Conservation (phyloP, 2,329 filamentous ascomycete species). For the Emergomyces pasteurianus region DNA sequence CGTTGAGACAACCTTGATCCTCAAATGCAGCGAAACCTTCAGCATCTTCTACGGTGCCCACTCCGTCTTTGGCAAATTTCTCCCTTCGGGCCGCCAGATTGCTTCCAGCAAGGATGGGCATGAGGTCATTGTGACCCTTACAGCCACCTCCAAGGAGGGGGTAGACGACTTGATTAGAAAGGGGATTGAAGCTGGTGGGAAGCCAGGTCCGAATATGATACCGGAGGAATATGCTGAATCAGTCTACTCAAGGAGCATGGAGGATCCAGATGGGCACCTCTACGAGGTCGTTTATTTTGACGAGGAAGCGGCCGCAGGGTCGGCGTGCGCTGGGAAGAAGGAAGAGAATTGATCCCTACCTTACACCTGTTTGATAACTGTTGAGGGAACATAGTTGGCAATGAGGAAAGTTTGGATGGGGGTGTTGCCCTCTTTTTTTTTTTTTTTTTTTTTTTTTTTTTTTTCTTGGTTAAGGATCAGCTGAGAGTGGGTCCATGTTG, state of each 20-base stretch:
- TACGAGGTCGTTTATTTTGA: slow-evolving; percentile 6
- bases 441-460: too few relatives aligned
- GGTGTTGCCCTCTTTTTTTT: too few relatives aligned
- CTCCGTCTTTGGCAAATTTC: slow-evolving; percentile 2
- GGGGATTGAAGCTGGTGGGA: slow-evolving; percentile 6
- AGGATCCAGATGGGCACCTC: slow-evolving; percentile 8
- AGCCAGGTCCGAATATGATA: slow-evolving; percentile 4
- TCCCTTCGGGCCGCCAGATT: slow-evolving; percentile 2
- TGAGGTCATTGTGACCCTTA: slow-evolving; percentile 3
- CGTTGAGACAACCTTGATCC: background rate
- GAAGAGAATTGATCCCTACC: background rate
- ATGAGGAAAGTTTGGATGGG: background rate
- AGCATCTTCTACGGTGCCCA: slow-evolving; percentile 4
- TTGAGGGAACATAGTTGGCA: background rate
- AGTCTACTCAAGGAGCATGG: slow-evolving; percentile 5
- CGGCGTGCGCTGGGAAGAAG: background rate
- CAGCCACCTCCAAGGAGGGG: slow-evolving; percentile 2
- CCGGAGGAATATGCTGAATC: slow-evolving; percentile 2
- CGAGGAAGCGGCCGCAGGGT: background rate
- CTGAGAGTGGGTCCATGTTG: background rate
- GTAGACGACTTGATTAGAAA: slow-evolving; percentile 4
- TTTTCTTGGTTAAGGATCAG: background rate
- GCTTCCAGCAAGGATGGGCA: background rate
- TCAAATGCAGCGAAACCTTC: slow-evolving; percentile 2
- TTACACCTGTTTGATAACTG: background rate